Base-by-base conservation (phyloP, 164 flowering plant genomes). In the Vitis riparia region DNA sequence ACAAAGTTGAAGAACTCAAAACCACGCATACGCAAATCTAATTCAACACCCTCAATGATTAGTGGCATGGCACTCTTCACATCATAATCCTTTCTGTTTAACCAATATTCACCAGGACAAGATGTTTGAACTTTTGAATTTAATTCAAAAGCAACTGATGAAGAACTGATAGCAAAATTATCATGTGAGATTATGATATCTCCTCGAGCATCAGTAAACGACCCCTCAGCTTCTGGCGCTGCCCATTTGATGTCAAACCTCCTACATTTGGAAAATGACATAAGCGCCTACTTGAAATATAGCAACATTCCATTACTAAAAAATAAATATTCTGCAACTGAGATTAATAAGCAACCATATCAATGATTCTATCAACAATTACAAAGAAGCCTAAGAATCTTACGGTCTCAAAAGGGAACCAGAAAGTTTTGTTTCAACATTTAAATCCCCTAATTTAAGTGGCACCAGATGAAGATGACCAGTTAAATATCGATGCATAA, bases 221-320 rank as follows among this genome's bases (percentile, higher is more conserved):
- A 95, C 30, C 97, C 99, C 80, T 95, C 98, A 69, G 99, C 98
- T 81, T 86, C 87, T 63, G 98, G 97, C 67, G 99, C 97, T 68
- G 84, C 86, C 99, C 99, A 95, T 75, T 91, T 95, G 74, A 95
- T 89, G 71, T 95, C 98, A 86, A 95, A 95, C 78, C 92, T 88
- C 92, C 99, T 95, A 72, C 52, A 73, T 32, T 53, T 51, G 71
- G 71, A 77, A 56, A 14, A 49, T 14, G 37, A 13, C 27, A 59
- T 63, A 52, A 75, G 51, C 44, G 7, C 57, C 12, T 59, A 55
- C 48, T 63, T 50, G 32, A 58, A 62, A 9, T 51, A 69, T 9
- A 17, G 44, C 32, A 53, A 47, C 62, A 12, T 59, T 55, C 55
- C 11, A 73, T 11, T 8, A 17, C 32, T 3, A 29, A 19, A 49